Percentiles rank a stretch among this genome's conserved stretches.
Evolutionary conservation across 2,329 filamentous ascomycete species (phyloP).

Genomic region (Fusarium sp.): DNA sequence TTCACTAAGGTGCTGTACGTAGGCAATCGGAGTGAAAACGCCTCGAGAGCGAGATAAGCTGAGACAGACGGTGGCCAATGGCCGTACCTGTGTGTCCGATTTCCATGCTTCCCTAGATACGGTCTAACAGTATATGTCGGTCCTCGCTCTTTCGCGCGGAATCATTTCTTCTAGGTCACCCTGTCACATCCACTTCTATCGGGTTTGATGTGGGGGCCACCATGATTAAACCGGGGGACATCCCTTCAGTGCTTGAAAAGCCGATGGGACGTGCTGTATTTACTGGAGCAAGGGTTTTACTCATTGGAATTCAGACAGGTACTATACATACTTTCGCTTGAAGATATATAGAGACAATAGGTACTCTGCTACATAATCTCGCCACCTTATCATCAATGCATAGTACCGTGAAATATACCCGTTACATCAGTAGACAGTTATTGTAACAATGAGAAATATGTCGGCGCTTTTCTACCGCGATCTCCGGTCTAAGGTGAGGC

Average conservation of each 20-base stretch:
- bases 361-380: neutral
- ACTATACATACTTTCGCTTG: neutral
- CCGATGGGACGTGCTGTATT: neutral
- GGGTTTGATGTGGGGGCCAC: conserved; percentile 42
- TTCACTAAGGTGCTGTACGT: neutral
- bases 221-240: conserved; percentile 29
- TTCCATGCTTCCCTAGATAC: neutral
- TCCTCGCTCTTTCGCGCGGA: conserved; percentile 19
- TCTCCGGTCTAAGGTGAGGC: conserved; percentile 15
- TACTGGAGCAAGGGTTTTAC: neutral
- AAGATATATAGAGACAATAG: neutral
- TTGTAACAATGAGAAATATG: conserved; percentile 15
- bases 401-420: neutral
- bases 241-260: neutral
- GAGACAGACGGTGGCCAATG: conserved; percentile 40
- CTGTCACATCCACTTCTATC: conserved; percentile 30
- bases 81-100: conserved; percentile 13
- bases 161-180: conserved; percentile 3
- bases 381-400: neutral
- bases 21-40: conserved; percentile 5
- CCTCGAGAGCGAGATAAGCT: conserved; percentile 28
- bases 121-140: neutral
- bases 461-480: conserved; percentile 32
- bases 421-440: neutral
- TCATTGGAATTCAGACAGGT: neutral